Percentiles rank a stretch among this genome's conserved stretches.
Conservation (phyloP, 1,284 basidiomycete genomes). For the Leccinum olivaceoglutinosum region DNA sequence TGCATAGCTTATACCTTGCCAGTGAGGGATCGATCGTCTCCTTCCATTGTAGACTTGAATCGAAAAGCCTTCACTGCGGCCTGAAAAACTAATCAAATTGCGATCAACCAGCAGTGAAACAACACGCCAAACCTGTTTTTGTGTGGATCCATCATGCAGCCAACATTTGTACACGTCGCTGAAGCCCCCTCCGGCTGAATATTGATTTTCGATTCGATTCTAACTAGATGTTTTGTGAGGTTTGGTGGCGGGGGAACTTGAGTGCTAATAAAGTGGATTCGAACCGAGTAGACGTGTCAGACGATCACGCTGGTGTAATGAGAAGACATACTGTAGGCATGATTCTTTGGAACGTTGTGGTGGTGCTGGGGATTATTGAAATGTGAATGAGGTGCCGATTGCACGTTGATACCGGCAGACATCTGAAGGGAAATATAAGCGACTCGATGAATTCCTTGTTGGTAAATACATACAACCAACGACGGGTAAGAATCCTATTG, state of each 20-base stretch:
- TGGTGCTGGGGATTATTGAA: not conserved
- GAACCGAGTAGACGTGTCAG: not conserved
- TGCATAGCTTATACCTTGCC: no score
- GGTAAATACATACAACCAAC: no score
- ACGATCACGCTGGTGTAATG: not conserved
- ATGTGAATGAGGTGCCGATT: not conserved
- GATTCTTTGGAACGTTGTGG: not conserved
- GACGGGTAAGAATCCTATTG: no score
- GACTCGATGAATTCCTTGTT: no score
- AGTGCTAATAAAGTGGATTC: not conserved
- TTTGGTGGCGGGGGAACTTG: not conserved
- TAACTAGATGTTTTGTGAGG: not conserved
- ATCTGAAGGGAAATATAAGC: no score
- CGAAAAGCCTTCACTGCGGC: not conserved
- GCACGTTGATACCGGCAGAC: not conserved
- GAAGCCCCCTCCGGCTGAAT: no score
- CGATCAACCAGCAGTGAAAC: not conserved
- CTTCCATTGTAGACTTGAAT: no score
- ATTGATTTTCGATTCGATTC: no score
- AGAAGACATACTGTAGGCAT: not conserved
- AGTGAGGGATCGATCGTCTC: no score
- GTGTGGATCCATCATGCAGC: no score
- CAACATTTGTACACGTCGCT: no score
- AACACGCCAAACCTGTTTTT: conserved; percentile 6
- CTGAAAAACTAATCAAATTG: not conserved